These are phyloP conservation scores for Leccinum sublutescens DNA, from an alignment of 768 basidiomycete genomes.

Conservation along the genomic window DNA sequence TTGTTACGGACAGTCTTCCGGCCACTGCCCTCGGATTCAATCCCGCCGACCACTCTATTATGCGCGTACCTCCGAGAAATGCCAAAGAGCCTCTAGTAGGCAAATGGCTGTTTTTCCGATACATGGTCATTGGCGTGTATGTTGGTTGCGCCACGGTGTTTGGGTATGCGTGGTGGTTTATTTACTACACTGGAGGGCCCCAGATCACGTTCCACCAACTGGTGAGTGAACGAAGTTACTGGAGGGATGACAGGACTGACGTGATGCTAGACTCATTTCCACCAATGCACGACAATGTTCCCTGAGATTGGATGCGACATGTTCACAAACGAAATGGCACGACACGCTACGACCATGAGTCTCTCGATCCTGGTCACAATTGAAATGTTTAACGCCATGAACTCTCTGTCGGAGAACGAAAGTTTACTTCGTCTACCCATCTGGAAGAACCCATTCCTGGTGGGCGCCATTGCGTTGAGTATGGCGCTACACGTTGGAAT, in stretches of 20 bases:
- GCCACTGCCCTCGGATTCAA: slow-evolving; percentile 98
- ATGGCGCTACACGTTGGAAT: slow-evolving; percentile 95
- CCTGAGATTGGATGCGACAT: slow-evolving; percentile 93
- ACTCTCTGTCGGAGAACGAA: slow-evolving; percentile 97
- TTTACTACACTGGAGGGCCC: slow-evolving; percentile 85
- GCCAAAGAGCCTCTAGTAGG: slow-evolving; percentile 89
- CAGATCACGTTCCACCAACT: slow-evolving; percentile 93
- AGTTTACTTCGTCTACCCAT: slow-evolving; percentile 83
- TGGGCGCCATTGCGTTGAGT: slow-evolving; percentile 83
- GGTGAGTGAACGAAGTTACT: slow-evolving; percentile 47
- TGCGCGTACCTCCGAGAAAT: slow-evolving; percentile 90
- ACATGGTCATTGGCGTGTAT: slow-evolving; percentile 89
- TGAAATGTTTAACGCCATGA: slow-evolving; percentile 98
- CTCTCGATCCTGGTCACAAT: slow-evolving; percentile 94
- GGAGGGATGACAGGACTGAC: slow-evolving; percentile 5
- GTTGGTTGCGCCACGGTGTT: slow-evolving; percentile 95
- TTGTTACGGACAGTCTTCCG: slow-evolving; percentile 95
- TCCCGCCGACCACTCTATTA: slow-evolving; percentile 94
- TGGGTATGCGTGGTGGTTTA: slow-evolving; percentile 99
- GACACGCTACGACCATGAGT: slow-evolving; percentile 92
- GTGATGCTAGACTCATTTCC: slow-evolving; percentile 81
- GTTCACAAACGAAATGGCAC: slow-evolving; percentile 87
- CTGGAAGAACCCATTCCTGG: slow-evolving; percentile 94
- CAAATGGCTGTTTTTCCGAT: slow-evolving; percentile 94
- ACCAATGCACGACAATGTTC: slow-evolving; percentile 81